Base-by-base conservation (phyloP, 164 flowering plant species). In the Vitis cinerea region DNA sequence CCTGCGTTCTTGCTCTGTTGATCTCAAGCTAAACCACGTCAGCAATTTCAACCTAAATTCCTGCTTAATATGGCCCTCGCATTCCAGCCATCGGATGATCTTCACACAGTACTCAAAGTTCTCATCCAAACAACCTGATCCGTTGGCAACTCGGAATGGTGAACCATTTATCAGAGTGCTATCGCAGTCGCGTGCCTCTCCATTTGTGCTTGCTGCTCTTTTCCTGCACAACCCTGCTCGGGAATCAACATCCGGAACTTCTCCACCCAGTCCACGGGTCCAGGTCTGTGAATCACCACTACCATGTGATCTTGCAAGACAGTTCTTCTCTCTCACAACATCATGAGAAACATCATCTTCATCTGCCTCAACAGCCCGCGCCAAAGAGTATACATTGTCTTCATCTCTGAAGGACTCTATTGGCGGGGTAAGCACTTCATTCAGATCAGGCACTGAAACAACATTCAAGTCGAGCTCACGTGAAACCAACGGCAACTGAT, bases 21-120 rank as follows among this genome's bases (percentile, higher is more conserved):
- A 93, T 72, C 94, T 84, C 75, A 93, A 79, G 76, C 99, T 91
- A 80, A 86, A 91, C 99, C 99, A 95, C 12, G 98, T 95, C 61
- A 95, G 79, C 63, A 95, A 77, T 71, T 90, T 95, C 86, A 91
- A 77, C 72, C 97, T 84, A 64, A 95, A 95, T 53, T 88, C 97
- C 80, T 81, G 83, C 61, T 83, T 77, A n/a, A 95, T 89, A 70
- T 90, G 85, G 13, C 97, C 97, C 54, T 80, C 83, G 65, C 92
- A 82, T 75, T 95, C 99, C 67, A 95, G 83, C 93, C 92, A 85
- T 30, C 98, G 81, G 50, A 93, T 90, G 29, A 84, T 81, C 82
- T 90, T 91, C 73, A 95, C 98, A 75, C 98, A 95, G 75, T 88
- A 84, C 81, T 93, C 99, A 52, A 90, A 90, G 77, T 81, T 87